phyloP scores from a whole-genome alignment of 1,139 yeast genomes.

The Trichomonascaceae sp. region DNA sequence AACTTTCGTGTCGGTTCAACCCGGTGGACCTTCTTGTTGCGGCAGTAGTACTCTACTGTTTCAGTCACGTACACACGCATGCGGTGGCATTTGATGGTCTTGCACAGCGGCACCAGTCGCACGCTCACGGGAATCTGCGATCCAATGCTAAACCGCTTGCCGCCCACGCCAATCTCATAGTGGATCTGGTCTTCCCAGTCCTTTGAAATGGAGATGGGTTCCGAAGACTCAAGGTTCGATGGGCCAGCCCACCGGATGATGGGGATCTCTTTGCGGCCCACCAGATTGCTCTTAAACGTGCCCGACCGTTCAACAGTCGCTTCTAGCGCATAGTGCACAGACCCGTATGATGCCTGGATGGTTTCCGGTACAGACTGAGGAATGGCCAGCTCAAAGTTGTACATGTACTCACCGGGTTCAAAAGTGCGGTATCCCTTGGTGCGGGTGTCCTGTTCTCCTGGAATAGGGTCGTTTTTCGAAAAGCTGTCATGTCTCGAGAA shows the following conservation, averaged over 20 bases:
- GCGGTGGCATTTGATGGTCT: constrained; percentile 65
- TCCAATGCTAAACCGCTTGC: constrained; percentile 76
- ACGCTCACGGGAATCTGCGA: constrained; percentile 75
- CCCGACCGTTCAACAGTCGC: constrained; percentile 66
- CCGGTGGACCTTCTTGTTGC: constrained; percentile 74
- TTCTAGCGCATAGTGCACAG: constrained; percentile 55
- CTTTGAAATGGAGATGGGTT: constrained; percentile 79
- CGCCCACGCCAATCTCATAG: constrained; percentile 79
- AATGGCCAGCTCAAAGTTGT: constrained; percentile 81
- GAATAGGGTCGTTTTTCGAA: too few species aligned
- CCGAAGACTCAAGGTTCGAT: constrained; percentile 72
- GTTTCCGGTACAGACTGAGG: constrained; percentile 78
- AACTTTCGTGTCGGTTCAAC: constrained; percentile 81
- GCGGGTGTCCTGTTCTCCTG: constrained; percentile 10
- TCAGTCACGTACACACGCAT: constrained; percentile 78
- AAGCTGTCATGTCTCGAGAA: constrained; percentile 21
- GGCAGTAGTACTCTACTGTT: constrained; percentile 79
- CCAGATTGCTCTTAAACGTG: constrained; percentile 66
- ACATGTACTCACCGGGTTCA: constrained; percentile 78
- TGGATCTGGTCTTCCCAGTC: constrained; percentile 90
- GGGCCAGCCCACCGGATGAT: constrained; percentile 70
- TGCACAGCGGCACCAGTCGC: constrained; percentile 73
- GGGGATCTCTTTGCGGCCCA: constrained; percentile 49
- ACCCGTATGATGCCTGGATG: constrained; percentile 66
- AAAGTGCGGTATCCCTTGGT: constrained; percentile 32